A percentile compares a stretch with the other conserved stretches of the same genome.
Evolutionary conservation across 768 basidiomycete species (phyloP).

Genomic region (Lactarius vividus): DNA sequence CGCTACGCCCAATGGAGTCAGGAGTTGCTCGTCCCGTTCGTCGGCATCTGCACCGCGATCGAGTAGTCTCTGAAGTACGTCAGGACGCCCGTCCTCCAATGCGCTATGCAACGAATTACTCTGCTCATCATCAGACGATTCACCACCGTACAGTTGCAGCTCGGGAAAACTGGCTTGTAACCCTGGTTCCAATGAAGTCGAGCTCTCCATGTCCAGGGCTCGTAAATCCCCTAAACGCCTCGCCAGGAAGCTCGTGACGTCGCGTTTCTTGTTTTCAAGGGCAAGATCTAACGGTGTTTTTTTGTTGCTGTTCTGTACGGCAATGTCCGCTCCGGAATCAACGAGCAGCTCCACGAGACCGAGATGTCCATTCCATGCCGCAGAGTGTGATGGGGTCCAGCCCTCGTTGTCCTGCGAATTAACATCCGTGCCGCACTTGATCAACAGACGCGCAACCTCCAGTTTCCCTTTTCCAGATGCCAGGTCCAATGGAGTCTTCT

Average conservation of each 20-base stretch:
- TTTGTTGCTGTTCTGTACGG: accelerated
- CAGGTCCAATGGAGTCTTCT: neutral
- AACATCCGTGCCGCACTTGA: neutral
- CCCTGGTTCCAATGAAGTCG: neutral
- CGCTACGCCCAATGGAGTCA: neutral
- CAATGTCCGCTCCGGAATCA: neutral
- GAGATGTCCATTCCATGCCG: neutral
- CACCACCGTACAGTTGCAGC: neutral
- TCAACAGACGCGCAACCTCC: neutral
- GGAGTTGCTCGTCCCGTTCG: neutral
- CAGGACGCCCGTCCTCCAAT: neutral
- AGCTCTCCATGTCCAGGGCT: neutral
- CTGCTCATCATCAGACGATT: neutral
- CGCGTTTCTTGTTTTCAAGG: neutral
- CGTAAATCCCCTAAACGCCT: accelerated
- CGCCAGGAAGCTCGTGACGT: neutral
- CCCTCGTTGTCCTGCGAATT: neutral
- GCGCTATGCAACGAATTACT: neutral
- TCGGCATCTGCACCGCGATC: neutral
- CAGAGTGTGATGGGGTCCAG: neutral
- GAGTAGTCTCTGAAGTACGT: neutral
- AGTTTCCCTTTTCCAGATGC: neutral
- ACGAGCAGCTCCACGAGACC: neutral
- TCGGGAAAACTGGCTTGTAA: neutral
- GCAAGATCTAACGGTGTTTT: neutral